Evolutionary conservation across 2,329 filamentous ascomycete species (phyloP).

Genomic region (Didymella glomerata): DNA sequence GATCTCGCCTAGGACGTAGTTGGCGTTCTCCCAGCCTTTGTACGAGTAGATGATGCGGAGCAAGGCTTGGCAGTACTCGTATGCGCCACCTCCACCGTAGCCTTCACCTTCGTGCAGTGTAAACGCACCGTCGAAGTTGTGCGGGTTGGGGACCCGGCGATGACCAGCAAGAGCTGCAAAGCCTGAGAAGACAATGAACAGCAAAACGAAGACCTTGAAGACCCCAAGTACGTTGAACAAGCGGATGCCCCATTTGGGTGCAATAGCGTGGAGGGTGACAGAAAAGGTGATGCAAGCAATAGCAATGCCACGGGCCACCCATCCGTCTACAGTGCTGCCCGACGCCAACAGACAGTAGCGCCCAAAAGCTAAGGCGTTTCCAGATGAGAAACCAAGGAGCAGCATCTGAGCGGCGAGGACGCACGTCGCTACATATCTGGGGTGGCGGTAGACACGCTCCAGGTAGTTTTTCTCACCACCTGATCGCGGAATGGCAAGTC

Average conservation of each 20-base stretch:
- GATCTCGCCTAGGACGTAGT: conserved; percentile 68
- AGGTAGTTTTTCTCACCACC: conserved; percentile 74
- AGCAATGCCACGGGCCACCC: conserved; percentile 64
- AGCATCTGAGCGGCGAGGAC: conserved; percentile 69
- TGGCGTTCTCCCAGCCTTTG: conserved; percentile 71
- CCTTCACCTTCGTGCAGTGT: conserved; percentile 52
- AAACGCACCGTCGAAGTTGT: conserved; percentile 67
- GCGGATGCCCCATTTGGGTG: conserved; percentile 67
- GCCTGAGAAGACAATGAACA: conserved; percentile 69
- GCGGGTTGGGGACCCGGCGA: conserved; percentile 55
- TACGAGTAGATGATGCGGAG: conserved; percentile 69
- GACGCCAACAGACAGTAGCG: conserved; percentile 66
- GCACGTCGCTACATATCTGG: conserved; percentile 67
- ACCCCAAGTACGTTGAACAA: conserved; percentile 67
- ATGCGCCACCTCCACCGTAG: conserved; percentile 47
- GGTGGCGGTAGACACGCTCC: conserved; percentile 67
- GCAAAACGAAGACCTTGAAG: conserved; percentile 67
- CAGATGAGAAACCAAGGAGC: conserved; percentile 67
- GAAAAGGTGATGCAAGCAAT: conserved; percentile 60
- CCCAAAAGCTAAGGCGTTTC: conserved; percentile 66
- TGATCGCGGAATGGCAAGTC: conserved; percentile 67
- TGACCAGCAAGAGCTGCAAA: conserved; percentile 48
- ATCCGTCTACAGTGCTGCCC: conserved; percentile 60
- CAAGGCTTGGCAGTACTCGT: conserved; percentile 64
- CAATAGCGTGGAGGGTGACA: conserved; percentile 60